Evolutionary conservation across 1,284 basidiomycete genomes (phyloP), one percentile per base, ranked within the genome.

Genomic region (Moniliophthora roreri): DNA sequence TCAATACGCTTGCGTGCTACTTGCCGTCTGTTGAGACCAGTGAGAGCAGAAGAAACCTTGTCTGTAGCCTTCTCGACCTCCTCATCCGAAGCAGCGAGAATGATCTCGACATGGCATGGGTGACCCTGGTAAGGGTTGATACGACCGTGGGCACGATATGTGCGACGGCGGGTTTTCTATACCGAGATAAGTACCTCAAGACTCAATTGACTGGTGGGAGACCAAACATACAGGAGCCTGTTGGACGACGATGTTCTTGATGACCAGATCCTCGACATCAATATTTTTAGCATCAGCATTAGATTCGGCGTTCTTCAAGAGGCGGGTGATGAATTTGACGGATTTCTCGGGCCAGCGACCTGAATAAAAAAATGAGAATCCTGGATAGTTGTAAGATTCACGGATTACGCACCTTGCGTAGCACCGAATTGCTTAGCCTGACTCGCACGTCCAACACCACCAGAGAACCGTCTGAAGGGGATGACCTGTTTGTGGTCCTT

Each of bases 331-430:
- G 84, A 95, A 98, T 75, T 91, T 89, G 76, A 98, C 88, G 57
- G 96, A 98, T 82, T 99, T 99, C 80, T 95, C 95, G 72, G 97
- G 97, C 97, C 97, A 99, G 72, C 97, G 97, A 89, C 97, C 93
- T 94, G 59, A 35, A n/a, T n/a, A n/a, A n/a, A 42, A n/a, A n/a
- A 5, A 21, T 46, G 21, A 20, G 53, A 40, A 58, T 51, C 11
- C 11, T 56, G 52, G 36, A 55, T 36, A 49, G 13, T 4, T 18
- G 15, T 2, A 39, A 18, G 40, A 44, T 44, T 42, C 56, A 50
- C 6, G 8, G 15, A 15, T 18, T 13, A 77, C 84, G 58, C 66
- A 94, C 95, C 95, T 79, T 97, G 94, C 60, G 95, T 98, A 58
- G 93, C 84, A 78, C 93, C 93, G 81, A 97, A 97, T 76, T 95